A percentile compares a stretch with the other conserved stretches of the same genome.
phyloP scores from a whole-genome alignment of 192 early-diverging fungal genomes.

The Mortierella antarctica region DNA sequence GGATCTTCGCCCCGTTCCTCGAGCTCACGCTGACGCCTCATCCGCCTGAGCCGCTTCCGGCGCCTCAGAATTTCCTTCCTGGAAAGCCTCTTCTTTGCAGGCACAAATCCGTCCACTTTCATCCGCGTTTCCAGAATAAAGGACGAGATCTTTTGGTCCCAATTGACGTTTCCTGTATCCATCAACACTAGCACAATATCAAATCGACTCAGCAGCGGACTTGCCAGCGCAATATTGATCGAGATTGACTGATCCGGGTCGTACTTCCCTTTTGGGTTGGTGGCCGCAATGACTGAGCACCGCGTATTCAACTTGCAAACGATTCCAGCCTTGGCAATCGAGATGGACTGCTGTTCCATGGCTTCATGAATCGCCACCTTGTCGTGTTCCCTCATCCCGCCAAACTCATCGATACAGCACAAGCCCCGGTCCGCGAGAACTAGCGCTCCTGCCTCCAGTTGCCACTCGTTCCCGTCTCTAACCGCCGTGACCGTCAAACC shows the following conservation, averaged over 20 bases:
- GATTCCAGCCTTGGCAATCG: constrained; percentile 81
- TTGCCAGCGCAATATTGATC: constrained; percentile 67
- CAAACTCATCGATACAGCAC: constrained; percentile 90
- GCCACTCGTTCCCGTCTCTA: constrained; percentile 80
- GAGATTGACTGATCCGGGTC: constrained; percentile 67
- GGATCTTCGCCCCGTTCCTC: constrained; percentile 16
- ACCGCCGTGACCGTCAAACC: constrained; percentile 83
- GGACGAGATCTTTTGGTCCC: constrained; percentile 71
- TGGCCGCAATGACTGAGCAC: constrained; percentile 84
- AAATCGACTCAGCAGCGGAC: constrained; percentile 74
- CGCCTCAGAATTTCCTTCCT: constrained; percentile 19
- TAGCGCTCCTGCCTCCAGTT: constrained; percentile 83
- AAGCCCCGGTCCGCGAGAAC: constrained; percentile 82
- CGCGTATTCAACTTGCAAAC: constrained; percentile 84
- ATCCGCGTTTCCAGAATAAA: constrained; percentile 56
- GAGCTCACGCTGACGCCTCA: not conserved
- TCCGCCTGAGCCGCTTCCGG: constrained; percentile 16
- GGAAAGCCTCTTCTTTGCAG: constrained; percentile 7
- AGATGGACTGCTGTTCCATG: constrained; percentile 89
- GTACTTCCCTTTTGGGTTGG: constrained; percentile 82
- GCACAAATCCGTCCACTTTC: constrained; percentile 11
- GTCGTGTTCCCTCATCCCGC: constrained; percentile 76
- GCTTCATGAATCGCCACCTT: constrained; percentile 83
- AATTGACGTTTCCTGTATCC: constrained; percentile 70
- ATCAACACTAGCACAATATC: constrained; percentile 79